Evolutionary conservation across 192 early-diverging fungal species (phyloP).

Genomic region (Coemansia sp.): DNA sequence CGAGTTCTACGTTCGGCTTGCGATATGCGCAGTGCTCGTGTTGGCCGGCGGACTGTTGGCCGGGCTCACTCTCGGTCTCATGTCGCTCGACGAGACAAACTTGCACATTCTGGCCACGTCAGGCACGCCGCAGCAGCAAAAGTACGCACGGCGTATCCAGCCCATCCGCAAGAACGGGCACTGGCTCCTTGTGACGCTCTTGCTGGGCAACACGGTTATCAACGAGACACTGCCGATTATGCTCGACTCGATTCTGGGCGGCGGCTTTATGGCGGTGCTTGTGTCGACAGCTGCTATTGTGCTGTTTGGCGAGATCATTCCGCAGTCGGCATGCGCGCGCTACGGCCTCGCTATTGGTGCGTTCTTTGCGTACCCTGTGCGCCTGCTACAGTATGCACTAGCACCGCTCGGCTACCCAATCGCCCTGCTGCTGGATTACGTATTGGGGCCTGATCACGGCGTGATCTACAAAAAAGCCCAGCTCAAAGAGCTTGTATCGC

Average conservation of each 20-base stretch:
- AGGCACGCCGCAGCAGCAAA: constrained; percentile 65
- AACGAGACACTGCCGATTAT: constrained; percentile 94
- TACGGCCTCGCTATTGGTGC: constrained; percentile 90
- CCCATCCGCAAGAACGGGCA: constrained; percentile 88
- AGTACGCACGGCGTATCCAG: constrained; percentile 76
- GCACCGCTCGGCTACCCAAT: constrained; percentile 80
- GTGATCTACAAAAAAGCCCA: constrained; percentile 82
- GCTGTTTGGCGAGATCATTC: constrained; percentile 94
- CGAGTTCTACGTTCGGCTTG: constrained; percentile 23
- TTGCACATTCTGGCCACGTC: constrained; percentile 78
- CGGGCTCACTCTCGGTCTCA: constrained; percentile 67
- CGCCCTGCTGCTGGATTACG: constrained; percentile 74
- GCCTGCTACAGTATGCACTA: constrained; percentile 65
- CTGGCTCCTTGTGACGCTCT: constrained; percentile 89
- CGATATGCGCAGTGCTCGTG: constrained; percentile 63
- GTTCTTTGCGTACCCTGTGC: constrained; percentile 75
- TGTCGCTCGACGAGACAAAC: constrained; percentile 85
- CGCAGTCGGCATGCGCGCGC: constrained; percentile 85
- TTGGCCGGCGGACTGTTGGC: constrained; percentile 79
- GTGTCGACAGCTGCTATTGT: constrained; percentile 88
- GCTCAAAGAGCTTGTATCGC: constrained; percentile 74
- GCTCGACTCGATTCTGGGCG: constrained; percentile 72
- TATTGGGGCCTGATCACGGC: constrained; percentile 84
- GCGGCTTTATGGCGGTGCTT: constrained; percentile 79
- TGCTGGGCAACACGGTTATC: constrained; percentile 90